phyloP scores from a whole-genome alignment of 2,329 filamentous ascomycete genomes.

The Diaporthe sp. region DNA sequence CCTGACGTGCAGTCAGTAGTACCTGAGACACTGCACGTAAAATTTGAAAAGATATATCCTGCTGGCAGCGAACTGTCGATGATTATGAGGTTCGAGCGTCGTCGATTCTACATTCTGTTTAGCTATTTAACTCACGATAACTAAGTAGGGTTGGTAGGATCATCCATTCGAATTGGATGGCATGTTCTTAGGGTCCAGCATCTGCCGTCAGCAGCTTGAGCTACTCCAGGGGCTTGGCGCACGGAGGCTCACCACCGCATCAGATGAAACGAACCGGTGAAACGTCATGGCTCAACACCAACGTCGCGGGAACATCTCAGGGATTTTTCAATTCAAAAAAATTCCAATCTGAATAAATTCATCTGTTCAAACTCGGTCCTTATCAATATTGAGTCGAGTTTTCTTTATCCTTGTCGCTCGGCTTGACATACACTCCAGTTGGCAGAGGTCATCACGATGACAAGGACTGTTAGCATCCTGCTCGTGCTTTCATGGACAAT shows the following conservation, averaged over 20 bases:
- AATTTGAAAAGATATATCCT: too few relatives aligned
- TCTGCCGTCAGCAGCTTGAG: not conserved
- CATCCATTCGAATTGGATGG: not conserved
- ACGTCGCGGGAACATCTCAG: not conserved
- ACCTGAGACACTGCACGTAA: not conserved
- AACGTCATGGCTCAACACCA: constrained; percentile 13
- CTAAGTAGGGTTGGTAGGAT: too few relatives aligned
- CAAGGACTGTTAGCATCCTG: not conserved
- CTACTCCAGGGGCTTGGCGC: constrained; percentile 1
- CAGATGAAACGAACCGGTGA: constrained; percentile 40
- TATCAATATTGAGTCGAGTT: not conserved
- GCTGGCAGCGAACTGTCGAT: not conserved
- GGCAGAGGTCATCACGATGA: not conserved
- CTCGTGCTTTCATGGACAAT: not conserved
- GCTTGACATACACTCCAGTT: too few relatives aligned
- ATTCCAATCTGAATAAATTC: not conserved
- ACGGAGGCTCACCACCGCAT: constrained; percentile 27
- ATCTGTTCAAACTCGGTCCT: not conserved
- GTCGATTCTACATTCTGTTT: too few relatives aligned
- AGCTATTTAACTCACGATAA: too few relatives aligned
- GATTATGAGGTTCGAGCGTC: too few relatives aligned
- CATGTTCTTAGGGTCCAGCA: not conserved
- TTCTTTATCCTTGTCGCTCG: not conserved
- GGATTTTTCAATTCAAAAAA: not conserved
- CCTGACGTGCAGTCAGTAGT: not conserved